Base-by-base conservation (phyloP, 345 rosid species). In the Linum tenue region DNA sequence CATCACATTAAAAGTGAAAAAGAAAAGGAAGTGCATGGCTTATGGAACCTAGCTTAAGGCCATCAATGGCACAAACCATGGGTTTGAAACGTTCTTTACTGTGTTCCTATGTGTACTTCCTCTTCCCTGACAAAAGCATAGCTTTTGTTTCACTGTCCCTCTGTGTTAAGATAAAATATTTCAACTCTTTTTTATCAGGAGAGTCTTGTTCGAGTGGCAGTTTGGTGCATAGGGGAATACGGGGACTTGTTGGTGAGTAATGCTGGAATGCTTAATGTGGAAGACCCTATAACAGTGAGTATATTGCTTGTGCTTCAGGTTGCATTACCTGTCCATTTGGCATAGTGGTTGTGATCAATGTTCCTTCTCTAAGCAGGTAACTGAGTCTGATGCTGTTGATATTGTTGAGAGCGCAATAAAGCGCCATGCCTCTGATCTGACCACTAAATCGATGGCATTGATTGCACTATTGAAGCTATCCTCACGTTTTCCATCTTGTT, bases 161-260 rank as follows among this genome's bases (percentile, higher is more conserved):
- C 53, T 59, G 64, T 38, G 38, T 42, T 59, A 37, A n/a, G 59
- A 73, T 39, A 55, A 22, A 9, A 5, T 9, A 6, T 48, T 48
- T 39, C 62, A 41, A 78, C 66, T 62, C 68, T n/a, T 60, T 77
- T 72, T 56, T 66, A 62, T 65, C 81, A 91, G 99, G 97, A 91
- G 86, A 82, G 80, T 71, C 96, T 95, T 79, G 92, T 86, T 75
- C 92, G 91, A 66, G 96, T 89, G 70, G 97, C 99, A 39, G 83
- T 89, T 64, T 95, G 99, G 99, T 95, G 97, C 83, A 79, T 95
- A 59, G 99, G 99, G 70, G 99, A 95, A 80, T 95, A 90, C 72
- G 99, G 97, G 71, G 99, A 95, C 77, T 63, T 95, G 79, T 76
- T 95, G 86, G 89, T 91, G 58, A 87, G 85, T 69, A 91, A 83